A percentile compares a stretch with the other conserved stretches of the same genome.
Conservation (phyloP, 2,329 filamentous ascomycete genomes). For the Penicillium occitanis region DNA sequence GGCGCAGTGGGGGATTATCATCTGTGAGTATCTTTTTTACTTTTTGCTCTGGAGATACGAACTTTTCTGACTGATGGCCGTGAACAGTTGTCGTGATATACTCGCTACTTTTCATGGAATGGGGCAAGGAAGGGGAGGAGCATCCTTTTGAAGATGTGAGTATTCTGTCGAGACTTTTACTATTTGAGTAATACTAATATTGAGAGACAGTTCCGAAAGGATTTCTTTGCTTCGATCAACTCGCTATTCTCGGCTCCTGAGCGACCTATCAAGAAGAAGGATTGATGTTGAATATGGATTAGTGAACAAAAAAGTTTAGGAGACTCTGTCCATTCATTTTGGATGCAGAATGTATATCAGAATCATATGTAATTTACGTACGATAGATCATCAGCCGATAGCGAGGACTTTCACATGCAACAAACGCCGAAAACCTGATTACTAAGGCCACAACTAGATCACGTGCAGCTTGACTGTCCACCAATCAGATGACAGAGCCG, state of each 20-base stretch:
- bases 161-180: not conserved
- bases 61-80: not conserved
- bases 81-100: slow-evolving; percentile 45
- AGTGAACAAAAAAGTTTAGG: not conserved
- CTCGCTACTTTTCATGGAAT: slow-evolving; percentile 47
- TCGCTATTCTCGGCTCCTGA: slow-evolving; percentile 36
- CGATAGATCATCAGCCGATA: not conserved
- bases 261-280: slow-evolving; percentile 26
- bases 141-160: slow-evolving; percentile 45
- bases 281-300: not conserved
- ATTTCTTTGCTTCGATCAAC: slow-evolving; percentile 35
- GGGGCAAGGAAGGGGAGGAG: slow-evolving; percentile 37
- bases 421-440: not conserved
- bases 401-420: slow-evolving; percentile 18
- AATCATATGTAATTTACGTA: slow-evolving; percentile 1
- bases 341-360: not conserved
- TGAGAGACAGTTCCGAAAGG: slow-evolving; percentile 34
- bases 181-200: not conserved
- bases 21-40: slow-evolving; percentile 42
- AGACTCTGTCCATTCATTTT: not conserved
- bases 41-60: not conserved
- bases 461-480: not conserved
- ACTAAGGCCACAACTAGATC: slow-evolving; percentile 6
- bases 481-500: not conserved
- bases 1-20: slow-evolving; percentile 56